Evolutionary conservation across 2,329 filamentous ascomycete species (phyloP).

Genomic region (Beauveria pseudobassiana): DNA sequence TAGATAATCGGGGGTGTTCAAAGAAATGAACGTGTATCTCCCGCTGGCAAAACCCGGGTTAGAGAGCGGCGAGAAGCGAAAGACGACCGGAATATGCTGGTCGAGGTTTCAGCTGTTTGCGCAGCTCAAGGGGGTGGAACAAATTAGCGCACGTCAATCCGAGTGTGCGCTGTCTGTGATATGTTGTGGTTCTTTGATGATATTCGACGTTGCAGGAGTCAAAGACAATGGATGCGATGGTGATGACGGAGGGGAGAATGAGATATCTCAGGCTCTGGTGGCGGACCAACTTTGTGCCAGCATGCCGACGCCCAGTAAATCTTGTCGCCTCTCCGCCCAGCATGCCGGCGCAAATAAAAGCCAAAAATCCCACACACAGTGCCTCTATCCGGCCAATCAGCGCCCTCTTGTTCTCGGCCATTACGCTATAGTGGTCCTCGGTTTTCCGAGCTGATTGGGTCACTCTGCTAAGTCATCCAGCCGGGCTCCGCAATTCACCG

Average conservation of each 20-base stretch:
- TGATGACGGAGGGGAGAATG: not conserved
- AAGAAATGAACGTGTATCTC: not conserved
- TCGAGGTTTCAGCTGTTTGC: conserved; percentile 7
- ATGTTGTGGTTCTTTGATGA: not conserved
- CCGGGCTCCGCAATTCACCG: not conserved
- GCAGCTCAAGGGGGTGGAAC: conserved; percentile 3
- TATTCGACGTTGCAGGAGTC: not conserved
- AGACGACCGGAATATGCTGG: conserved; percentile 3
- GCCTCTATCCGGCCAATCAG: conserved; percentile 23
- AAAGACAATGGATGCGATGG: not conserved
- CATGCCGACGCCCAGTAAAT: not conserved
- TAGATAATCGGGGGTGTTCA: conserved; percentile 7
- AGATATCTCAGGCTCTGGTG: not conserved
- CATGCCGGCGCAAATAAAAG: conserved; percentile 7
- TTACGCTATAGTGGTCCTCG: conserved; percentile 13
- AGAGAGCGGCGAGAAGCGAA: conserved; percentile 12
- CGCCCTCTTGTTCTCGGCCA: conserved; percentile 16
- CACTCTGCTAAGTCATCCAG: not conserved
- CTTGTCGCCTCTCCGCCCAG: not conserved
- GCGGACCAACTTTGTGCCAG: not conserved
- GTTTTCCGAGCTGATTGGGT: conserved; percentile 11
- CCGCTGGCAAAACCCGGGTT: not conserved
- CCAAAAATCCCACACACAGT: not conserved
- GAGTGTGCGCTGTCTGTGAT: not conserved
- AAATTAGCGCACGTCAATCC: conserved; percentile 4